These are phyloP conservation scores for Scytalidium lignicola DNA, from an alignment of 2,329 filamentous ascomycete genomes.

Conservation along the genomic window DNA sequence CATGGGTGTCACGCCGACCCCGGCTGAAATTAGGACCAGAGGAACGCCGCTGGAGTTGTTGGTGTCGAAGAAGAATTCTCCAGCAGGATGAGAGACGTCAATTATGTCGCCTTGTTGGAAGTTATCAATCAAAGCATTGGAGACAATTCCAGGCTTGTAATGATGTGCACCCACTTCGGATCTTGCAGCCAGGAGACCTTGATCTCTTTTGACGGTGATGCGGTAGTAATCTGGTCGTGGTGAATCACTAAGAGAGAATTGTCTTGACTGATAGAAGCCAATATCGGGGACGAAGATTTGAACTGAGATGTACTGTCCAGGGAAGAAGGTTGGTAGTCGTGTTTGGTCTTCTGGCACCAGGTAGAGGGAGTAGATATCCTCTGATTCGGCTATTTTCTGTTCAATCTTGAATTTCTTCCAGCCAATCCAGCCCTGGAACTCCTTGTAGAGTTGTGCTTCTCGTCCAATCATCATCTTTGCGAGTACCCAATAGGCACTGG, in stretches of 20 bases:
- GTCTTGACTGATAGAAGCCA: slow-evolving; percentile 62
- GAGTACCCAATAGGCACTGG: slow-evolving; percentile 64
- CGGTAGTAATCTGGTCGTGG: slow-evolving; percentile 55
- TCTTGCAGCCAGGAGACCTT: slow-evolving; percentile 19
- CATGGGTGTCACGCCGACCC: slow-evolving; percentile 64
- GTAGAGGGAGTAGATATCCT: slow-evolving; percentile 64
- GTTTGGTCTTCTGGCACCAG: slow-evolving; percentile 58
- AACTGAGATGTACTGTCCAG: slow-evolving; percentile 70
- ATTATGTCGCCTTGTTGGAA: slow-evolving; percentile 42
- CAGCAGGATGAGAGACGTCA: slow-evolving; percentile 50
- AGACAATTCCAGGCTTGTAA: slow-evolving; percentile 42
- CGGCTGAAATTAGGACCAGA: slow-evolving; percentile 61
- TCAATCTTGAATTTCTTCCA: slow-evolving; percentile 52
- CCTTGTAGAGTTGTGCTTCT: slow-evolving; percentile 58
- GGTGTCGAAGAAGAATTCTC: slow-evolving; percentile 58
- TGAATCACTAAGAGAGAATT: slow-evolving; percentile 68
- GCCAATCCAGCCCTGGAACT: slow-evolving; percentile 36
- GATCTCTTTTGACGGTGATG: slow-evolving; percentile 67
- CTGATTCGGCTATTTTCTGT: slow-evolving; percentile 56
- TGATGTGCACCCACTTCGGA: slow-evolving; percentile 29
- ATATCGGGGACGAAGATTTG: slow-evolving; percentile 56
- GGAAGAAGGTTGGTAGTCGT: slow-evolving; percentile 55
- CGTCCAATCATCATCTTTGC: slow-evolving; percentile 65
- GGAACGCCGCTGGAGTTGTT: slow-evolving; percentile 40
- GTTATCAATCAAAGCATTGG: slow-evolving; percentile 14